phyloP scores from a whole-genome alignment of 805 yeast genomes.

The Wickerhamiella occidentalis region DNA sequence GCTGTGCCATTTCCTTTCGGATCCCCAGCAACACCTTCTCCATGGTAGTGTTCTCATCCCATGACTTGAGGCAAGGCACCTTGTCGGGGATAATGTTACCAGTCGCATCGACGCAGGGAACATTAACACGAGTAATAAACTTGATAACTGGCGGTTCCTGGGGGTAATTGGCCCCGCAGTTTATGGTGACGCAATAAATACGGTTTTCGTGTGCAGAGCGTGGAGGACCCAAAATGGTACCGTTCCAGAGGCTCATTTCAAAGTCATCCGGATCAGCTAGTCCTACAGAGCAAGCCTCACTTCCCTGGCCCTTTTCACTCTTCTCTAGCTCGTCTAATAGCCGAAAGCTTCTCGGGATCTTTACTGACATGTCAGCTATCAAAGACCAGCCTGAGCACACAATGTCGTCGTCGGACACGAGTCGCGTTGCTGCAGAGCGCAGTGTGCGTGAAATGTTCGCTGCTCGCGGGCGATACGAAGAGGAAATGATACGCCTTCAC shows the following conservation, averaged over 20 bases:
- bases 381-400: neutral
- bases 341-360: conserved; percentile 77
- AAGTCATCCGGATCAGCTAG: conserved; percentile 82
- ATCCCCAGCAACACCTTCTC: conserved; percentile 83
- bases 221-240: conserved; percentile 96
- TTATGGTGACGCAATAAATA: conserved; percentile 70
- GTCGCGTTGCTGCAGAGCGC: neutral
- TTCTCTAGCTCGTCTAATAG: conserved; percentile 92
- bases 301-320: conserved; percentile 95
- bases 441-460: neutral
- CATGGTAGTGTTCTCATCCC: conserved; percentile 89
- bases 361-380: conserved; percentile 10
- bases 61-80: conserved; percentile 59
- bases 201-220: conserved; percentile 83
- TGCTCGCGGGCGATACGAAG: neutral
- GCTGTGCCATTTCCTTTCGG: conserved; percentile 71
- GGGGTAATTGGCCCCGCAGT: conserved; percentile 79
- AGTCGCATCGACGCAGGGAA: conserved; percentile 72
- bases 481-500: neutral
- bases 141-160: conserved; percentile 74
- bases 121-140: conserved; percentile 72
- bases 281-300: conserved; percentile 95
- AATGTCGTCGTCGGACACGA: neutral
- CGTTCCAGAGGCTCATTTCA: conserved; percentile 92
- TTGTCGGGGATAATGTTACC: conserved; percentile 43